Conservation (phyloP, 352 stramenopile species). For the Globisporangium emineosum region DNA sequence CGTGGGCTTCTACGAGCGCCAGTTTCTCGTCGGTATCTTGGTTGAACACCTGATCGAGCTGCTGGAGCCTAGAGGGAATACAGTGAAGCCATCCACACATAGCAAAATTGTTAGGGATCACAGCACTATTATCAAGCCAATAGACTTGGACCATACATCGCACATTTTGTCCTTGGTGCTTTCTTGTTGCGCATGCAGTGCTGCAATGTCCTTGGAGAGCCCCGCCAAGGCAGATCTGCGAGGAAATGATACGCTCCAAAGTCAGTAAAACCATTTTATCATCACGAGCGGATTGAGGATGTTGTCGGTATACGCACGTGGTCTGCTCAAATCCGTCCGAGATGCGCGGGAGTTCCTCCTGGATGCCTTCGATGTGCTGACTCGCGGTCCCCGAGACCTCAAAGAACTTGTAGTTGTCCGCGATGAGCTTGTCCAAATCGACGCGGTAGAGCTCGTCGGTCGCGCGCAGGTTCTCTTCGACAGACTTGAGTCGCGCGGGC, state of each 20-base stretch:
- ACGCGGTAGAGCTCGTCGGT: conserved; percentile 47
- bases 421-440: conserved; percentile 39
- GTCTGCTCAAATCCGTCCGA: conserved; percentile 32
- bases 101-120: neutral
- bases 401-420: conserved; percentile 56
- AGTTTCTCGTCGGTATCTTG: conserved; percentile 47
- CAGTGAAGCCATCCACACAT: neutral
- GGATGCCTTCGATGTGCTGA: conserved; percentile 50
- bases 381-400: conserved; percentile 49
- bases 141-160: neutral
- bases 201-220: conserved; percentile 44
- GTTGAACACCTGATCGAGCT: conserved; percentile 37
- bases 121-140: neutral
- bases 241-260: neutral
- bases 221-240: conserved; percentile 29
- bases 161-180: conserved; percentile 35
- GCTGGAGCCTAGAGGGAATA: conserved; percentile 19
- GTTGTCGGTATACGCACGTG: conserved; percentile 21
- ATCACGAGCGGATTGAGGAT: too few species aligned
- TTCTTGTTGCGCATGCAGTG: conserved; percentile 43
- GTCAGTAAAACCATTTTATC: too few species aligned
- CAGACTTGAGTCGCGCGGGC: conserved; percentile 34
- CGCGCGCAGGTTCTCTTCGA: conserved; percentile 42
- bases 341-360: conserved; percentile 44
- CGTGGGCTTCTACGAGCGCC: conserved; percentile 32